These are phyloP conservation scores for Speleostelium caveatum DNA, from an alignment of 78 protist species.

Conservation along the genomic window DNA sequence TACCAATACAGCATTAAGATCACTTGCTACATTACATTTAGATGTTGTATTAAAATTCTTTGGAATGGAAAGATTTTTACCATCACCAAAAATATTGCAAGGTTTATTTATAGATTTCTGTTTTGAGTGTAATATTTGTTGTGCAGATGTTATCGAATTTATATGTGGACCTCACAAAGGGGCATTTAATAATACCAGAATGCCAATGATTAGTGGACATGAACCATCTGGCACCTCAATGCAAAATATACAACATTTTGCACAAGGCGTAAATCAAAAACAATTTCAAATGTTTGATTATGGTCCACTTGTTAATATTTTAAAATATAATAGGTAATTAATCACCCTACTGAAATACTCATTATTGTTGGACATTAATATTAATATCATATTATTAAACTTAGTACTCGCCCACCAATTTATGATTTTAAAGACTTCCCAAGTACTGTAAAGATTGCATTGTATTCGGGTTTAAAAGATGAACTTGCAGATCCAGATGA, in stretches of 20 bases:
- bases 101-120: conserved; percentile 43
- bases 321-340: background rate
- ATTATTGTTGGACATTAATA: background rate
- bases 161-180: conserved; percentile 64
- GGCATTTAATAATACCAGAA: conserved; percentile 55
- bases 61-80: conserved; percentile 40
- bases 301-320: conserved; percentile 28
- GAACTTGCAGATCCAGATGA: conserved; percentile 83
- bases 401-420: conserved; percentile 38
- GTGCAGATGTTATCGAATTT: conserved; percentile 57
- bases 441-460: conserved; percentile 21
- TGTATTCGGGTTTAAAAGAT: conserved; percentile 79
- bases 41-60: conserved; percentile 19
- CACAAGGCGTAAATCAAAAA: conserved; percentile 56
- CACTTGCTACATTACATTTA: conserved; percentile 6
- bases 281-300: conserved; percentile 65
- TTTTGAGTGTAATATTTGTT: conserved; percentile 38
- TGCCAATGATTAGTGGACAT: conserved; percentile 60
- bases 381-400: too few relatives aligned
- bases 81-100: conserved; percentile 32
- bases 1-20: conserved; percentile 18
- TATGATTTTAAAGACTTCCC: conserved; percentile 36
- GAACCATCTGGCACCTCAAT: conserved; percentile 74
- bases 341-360: background rate
- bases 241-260: conserved; percentile 77